Conservation (phyloP, 2,329 filamentous ascomycete species). For the Fusarium goolgardi region DNA sequence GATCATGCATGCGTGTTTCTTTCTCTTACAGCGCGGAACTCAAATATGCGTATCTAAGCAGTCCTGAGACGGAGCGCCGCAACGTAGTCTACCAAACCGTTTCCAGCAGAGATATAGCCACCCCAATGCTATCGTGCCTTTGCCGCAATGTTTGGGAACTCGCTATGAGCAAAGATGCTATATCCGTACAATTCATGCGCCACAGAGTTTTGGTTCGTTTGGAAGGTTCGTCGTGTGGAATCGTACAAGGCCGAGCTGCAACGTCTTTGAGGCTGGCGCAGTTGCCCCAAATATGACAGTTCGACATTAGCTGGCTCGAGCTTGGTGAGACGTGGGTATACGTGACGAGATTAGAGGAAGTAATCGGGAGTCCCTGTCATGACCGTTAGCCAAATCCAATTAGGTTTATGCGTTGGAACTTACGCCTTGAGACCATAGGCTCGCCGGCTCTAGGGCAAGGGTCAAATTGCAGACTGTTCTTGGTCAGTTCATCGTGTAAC, state of each 20-base stretch:
- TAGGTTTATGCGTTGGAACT: conserved; percentile 47
- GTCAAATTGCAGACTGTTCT: conserved; percentile 92
- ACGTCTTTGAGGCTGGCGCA: conserved; percentile 31
- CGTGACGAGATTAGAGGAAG: conserved; percentile 79
- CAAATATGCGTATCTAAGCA: conserved; percentile 48
- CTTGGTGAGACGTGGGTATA: conserved; percentile 46
- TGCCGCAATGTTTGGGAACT: conserved; percentile 31
- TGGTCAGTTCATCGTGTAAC: conserved; percentile 43
- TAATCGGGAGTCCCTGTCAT: conserved; percentile 86
- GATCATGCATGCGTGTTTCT: conserved; percentile 42
- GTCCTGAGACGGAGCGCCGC: conserved; percentile 36
- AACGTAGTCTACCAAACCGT: conserved; percentile 30
- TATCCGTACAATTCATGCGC: conserved; percentile 41
- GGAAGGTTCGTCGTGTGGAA: conserved; percentile 40
- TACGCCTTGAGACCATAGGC: conserved; percentile 96
- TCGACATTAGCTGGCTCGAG: conserved; percentile 37
- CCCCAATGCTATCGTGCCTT: conserved; percentile 22
- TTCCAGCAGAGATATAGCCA: conserved; percentile 32
- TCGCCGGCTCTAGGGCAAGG: conserved; percentile 97
- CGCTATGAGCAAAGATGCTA: conserved; percentile 36
- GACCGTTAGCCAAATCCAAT: conserved; percentile 37
- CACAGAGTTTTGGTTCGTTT: conserved; percentile 34
- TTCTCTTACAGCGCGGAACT: conserved; percentile 43
- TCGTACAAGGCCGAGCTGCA: conserved; percentile 48
- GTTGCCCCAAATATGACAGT: conserved; percentile 29